phyloP scores from a whole-genome alignment of 2,329 filamentous ascomycete species.

The Fusarium avenaceum region DNA sequence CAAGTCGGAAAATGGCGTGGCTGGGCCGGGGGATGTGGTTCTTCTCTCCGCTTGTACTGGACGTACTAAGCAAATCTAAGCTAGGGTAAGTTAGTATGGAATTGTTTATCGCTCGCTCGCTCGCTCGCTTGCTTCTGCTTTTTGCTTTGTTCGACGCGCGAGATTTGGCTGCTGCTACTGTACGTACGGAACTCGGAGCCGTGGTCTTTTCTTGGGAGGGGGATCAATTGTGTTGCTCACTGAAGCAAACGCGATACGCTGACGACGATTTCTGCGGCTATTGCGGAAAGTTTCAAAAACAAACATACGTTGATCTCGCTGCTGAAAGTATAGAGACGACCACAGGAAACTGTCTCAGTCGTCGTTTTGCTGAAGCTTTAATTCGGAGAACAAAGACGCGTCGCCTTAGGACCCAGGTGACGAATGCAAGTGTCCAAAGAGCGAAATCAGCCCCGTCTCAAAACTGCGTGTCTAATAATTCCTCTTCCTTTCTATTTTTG shows the following conservation, averaged over 20 bases:
- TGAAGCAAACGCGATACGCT: conserved; percentile 19
- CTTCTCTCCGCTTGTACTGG: conserved; percentile 33
- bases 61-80: conserved; percentile 23
- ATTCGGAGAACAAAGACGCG: conserved; percentile 34
- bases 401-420: conserved; percentile 8
- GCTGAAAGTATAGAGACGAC: conserved; percentile 2
- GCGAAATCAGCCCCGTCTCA: conserved; percentile 1
- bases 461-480: not conserved
- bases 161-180: conserved; percentile 25
- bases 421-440: conserved; percentile 3
- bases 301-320: conserved; percentile 6
- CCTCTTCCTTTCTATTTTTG: conserved; percentile 3
- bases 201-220: conserved; percentile 14
- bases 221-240: conserved; percentile 22
- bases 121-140: conserved; percentile 14
- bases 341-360: conserved; percentile 14
- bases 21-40: conserved; percentile 45
- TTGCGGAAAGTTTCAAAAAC: conserved; percentile 7
- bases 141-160: conserved; percentile 15
- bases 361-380: conserved; percentile 29
- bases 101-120: conserved; percentile 21
- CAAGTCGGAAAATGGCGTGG: conserved; percentile 49
- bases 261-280: conserved; percentile 22
- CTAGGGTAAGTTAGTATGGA: conserved; percentile 8
- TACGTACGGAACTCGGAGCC: conserved; percentile 31